Evolutionary conservation across 2,329 filamentous ascomycete species (phyloP).

Genomic region (Pseudocercospora musae): DNA sequence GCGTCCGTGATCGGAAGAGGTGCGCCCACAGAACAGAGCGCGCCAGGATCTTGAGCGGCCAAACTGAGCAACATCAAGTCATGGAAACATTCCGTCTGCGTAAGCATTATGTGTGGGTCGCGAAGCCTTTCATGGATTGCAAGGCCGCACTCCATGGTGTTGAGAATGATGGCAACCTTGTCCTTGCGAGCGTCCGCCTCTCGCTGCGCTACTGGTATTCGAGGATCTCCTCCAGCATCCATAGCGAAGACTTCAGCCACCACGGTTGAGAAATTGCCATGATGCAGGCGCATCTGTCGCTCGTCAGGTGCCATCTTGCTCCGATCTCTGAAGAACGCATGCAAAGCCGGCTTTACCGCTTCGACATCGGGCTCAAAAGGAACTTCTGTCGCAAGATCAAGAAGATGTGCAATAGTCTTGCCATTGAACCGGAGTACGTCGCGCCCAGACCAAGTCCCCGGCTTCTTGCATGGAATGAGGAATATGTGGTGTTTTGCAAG

Average conservation of each 20-base stretch:
- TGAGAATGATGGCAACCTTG: slow-evolving; percentile 43
- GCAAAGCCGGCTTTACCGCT: slow-evolving; percentile 32
- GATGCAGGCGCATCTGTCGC: slow-evolving; percentile 25
- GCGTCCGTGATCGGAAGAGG: slow-evolving; percentile 27
- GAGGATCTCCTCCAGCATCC: slow-evolving; percentile 43
- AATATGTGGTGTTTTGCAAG: slow-evolving; percentile 42
- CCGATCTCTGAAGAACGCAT: slow-evolving; percentile 36
- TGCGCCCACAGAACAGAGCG: slow-evolving; percentile 38
- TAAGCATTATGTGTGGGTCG: slow-evolving; percentile 23
- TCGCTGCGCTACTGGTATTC: slow-evolving; percentile 39
- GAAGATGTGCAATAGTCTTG: slow-evolving; percentile 41
- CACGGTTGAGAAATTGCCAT: slow-evolving; percentile 36
- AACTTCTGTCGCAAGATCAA: slow-evolving; percentile 37
- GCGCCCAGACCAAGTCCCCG: slow-evolving; percentile 17
- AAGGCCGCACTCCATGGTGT: slow-evolving; percentile 40
- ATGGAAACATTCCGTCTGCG: slow-evolving; percentile 42
- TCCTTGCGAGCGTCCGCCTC: slow-evolving; percentile 44
- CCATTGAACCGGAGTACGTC: slow-evolving; percentile 41
- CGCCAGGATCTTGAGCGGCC: slow-evolving; percentile 41
- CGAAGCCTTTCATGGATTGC: slow-evolving; percentile 33
- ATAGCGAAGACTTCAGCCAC: slow-evolving; percentile 41
- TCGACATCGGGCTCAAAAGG: slow-evolving; percentile 33
- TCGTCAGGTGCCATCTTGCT: slow-evolving; percentile 27
- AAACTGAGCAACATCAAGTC: slow-evolving; percentile 41
- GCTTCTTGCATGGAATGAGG: slow-evolving; percentile 37